These are phyloP conservation scores for Ambrosiella xylebori DNA, from an alignment of 2,329 filamentous ascomycete species.

Conservation along the genomic window DNA sequence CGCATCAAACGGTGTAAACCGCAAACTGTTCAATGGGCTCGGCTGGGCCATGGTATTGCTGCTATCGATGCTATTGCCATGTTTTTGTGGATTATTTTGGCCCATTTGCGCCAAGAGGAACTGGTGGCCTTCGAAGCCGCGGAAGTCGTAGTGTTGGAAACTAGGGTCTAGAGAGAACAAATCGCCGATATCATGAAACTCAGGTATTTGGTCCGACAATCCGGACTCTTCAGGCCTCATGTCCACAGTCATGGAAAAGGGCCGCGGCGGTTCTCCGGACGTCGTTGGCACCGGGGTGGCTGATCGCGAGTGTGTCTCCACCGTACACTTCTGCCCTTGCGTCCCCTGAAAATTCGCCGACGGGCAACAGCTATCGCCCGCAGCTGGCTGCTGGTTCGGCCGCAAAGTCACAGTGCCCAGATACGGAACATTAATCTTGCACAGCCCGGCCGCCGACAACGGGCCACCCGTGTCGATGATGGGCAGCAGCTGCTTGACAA, in stretches of 20 bases:
- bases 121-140: constrained; percentile 9
- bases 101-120: constrained; percentile 5
- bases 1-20: background rate
- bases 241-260: background rate
- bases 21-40: no score
- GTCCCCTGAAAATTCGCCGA: background rate
- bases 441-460: constrained; percentile 16
- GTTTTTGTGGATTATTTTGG: background rate
- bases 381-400: constrained; percentile 10
- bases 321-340: no score
- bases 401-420: constrained; percentile 30
- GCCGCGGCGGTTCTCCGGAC: background rate
- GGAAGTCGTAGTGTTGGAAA: constrained; percentile 4
- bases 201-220: background rate
- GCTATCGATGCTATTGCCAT: background rate
- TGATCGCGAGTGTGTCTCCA: background rate
- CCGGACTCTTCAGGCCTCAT: background rate
- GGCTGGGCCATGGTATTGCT: no score
- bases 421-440: constrained; percentile 27
- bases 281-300: background rate
- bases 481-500: constrained; percentile 27
- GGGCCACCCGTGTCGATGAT: constrained; percentile 21
- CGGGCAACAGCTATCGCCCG: background rate
- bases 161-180: constrained; percentile 12
- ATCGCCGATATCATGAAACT: constrained; percentile 3